phyloP scores from a whole-genome alignment of 2,329 filamentous ascomycete species.

The Epicoccum sorghinum region DNA sequence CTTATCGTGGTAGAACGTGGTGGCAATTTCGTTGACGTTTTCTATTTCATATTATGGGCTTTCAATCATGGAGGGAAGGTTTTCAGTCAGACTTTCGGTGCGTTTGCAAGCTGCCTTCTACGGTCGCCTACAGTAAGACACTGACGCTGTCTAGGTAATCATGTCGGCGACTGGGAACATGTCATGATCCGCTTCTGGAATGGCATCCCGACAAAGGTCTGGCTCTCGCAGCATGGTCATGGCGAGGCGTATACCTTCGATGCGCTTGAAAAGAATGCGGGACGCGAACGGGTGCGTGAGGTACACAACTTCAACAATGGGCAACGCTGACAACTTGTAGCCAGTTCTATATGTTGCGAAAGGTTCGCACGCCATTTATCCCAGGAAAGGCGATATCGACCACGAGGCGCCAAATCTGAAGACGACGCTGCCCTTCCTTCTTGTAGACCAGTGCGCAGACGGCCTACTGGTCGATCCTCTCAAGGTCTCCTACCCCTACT shows the following conservation, averaged over 20 bases:
- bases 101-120: not conserved
- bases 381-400: conserved; percentile 63
- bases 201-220: conserved; percentile 60
- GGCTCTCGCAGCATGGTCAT: conserved; percentile 65
- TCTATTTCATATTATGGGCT: conserved; percentile 66
- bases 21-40: conserved; percentile 58
- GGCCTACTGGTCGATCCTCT: conserved; percentile 65
- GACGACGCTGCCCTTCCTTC: conserved; percentile 52
- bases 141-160: conserved; percentile 48
- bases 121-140: not conserved
- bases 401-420: conserved; percentile 65
- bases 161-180: conserved; percentile 70
- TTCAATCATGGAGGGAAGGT: conserved; percentile 60
- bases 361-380: conserved; percentile 68
- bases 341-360: conserved; percentile 60
- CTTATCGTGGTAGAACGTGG: conserved; percentile 64
- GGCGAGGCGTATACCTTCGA: conserved; percentile 66
- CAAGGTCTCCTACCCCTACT: conserved; percentile 60
- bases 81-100: conserved; percentile 45
- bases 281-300: conserved; percentile 49
- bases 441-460: conserved; percentile 59
- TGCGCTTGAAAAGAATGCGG: conserved; percentile 57
- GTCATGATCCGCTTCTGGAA: conserved; percentile 68
- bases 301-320: not conserved
- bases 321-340: conserved; percentile 9